Percentiles rank a stretch among this genome's conserved stretches.
These are phyloP conservation scores for Dictyostelium capitatum DNA, from an alignment of 78 protist genomes.

Conservation along the genomic window DNA sequence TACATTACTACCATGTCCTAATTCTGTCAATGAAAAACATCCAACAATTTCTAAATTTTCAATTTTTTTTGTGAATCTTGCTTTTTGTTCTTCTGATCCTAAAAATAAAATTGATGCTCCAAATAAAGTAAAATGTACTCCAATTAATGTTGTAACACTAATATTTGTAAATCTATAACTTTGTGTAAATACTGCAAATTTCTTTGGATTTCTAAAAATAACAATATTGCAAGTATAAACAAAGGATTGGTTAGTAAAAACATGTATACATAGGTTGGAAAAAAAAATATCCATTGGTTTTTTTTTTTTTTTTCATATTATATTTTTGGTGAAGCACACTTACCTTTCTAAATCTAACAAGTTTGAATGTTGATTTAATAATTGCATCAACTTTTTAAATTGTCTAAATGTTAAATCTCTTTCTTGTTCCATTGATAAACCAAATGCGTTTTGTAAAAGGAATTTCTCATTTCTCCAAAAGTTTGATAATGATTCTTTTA, in stretches of 20 bases:
- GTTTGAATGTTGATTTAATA: background rate
- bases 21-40: constrained; percentile 76
- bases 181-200: constrained; percentile 61
- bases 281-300: background rate
- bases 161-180: constrained; percentile 45
- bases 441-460: constrained; percentile 2
- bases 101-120: constrained; percentile 59
- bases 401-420: constrained; percentile 38
- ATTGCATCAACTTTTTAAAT: constrained; percentile 1
- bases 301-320: background rate
- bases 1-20: constrained; percentile 84
- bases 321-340: too few relatives aligned
- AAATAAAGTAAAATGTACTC: constrained; percentile 72
- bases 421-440: constrained; percentile 46
- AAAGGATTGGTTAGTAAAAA: background rate
- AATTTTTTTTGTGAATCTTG: constrained; percentile 4
- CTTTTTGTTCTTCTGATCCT: constrained; percentile 74
- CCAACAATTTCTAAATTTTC: constrained; percentile 62
- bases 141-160: constrained; percentile 53
- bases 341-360: constrained; percentile 16
- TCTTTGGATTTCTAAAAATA: constrained; percentile 52
- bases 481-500: background rate
- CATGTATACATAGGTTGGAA: background rate
- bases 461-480: background rate
- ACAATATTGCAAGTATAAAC: background rate